phyloP scores from a whole-genome alignment of 208 protist species.

The Leptomonas seymouri region DNA sequence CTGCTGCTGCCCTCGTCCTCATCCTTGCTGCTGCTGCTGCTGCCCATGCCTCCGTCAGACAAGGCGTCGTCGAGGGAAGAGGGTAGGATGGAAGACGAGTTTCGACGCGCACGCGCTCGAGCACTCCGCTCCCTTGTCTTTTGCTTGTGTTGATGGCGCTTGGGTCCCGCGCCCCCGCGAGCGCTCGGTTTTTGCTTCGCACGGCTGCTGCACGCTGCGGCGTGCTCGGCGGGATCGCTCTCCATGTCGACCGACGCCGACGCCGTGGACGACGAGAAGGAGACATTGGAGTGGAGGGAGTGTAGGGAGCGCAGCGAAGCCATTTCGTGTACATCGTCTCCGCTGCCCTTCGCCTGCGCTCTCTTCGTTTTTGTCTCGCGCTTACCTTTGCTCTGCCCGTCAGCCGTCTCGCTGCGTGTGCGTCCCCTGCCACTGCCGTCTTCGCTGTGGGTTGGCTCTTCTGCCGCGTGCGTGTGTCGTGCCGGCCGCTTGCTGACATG shows the following conservation, averaged over 20 bases:
- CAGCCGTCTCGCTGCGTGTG: neutral
- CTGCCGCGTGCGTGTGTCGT: neutral
- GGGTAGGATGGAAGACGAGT: neutral
- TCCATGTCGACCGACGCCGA: neutral
- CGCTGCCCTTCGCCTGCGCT: neutral
- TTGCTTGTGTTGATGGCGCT: too few relatives aligned
- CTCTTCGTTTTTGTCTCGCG: neutral
- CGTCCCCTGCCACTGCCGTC: neutral
- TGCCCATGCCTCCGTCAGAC: neutral
- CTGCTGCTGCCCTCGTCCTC: neutral
- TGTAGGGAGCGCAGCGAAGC: slow-evolving; percentile 6
- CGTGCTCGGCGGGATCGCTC: too few relatives aligned
- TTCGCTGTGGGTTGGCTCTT: neutral
- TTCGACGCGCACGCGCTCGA: neutral
- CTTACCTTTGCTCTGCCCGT: neutral
- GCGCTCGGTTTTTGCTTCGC: too few relatives aligned
- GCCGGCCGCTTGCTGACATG: neutral
- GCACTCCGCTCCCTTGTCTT: too few relatives aligned
- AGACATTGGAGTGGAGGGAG: slow-evolving; percentile 5
- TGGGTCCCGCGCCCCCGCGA: too few relatives aligned
- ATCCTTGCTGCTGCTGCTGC: neutral
- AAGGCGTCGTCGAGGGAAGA: neutral
- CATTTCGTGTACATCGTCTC: neutral
- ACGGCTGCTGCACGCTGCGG: too few relatives aligned
- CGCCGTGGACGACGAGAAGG: neutral